These are phyloP conservation scores for Aphanomyces cochlioides DNA, from an alignment of 352 stramenopile species.

Conservation along the genomic window DNA sequence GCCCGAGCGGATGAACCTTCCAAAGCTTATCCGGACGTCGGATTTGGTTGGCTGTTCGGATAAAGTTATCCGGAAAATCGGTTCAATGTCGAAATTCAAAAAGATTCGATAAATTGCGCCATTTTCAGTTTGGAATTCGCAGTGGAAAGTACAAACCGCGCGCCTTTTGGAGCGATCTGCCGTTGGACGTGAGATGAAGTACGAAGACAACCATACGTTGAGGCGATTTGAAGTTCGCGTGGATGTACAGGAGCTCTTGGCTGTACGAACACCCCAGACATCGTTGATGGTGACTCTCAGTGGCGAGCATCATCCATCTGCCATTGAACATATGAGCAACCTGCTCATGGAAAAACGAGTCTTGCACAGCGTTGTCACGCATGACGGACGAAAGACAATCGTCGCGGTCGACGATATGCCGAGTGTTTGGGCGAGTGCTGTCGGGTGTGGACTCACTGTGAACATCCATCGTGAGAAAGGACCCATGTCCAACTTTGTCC, in stretches of 20 bases:
- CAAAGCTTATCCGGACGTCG: neutral
- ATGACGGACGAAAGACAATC: conserved; percentile 11
- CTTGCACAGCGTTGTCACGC: conserved; percentile 7
- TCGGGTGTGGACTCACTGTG: conserved; percentile 1
- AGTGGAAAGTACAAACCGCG: conserved; percentile 9
- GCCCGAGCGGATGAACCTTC: conserved; percentile 1
- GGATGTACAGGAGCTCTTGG: conserved; percentile 8
- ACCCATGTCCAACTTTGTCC: conserved; percentile 25
- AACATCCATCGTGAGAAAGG: conserved; percentile 25
- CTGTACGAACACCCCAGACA: conserved; percentile 4
- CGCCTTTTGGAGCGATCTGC: neutral
- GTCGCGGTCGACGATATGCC: conserved; percentile 18
- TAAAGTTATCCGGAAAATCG: neutral
- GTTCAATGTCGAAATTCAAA: conserved; percentile 19
- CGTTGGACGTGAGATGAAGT: conserved; percentile 16
- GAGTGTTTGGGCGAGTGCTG: neutral
- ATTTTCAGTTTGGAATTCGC: conserved; percentile 15
- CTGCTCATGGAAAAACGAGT: conserved; percentile 16
- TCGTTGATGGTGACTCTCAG: conserved; percentile 15
- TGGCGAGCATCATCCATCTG: neutral
- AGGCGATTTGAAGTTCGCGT: conserved; percentile 19
- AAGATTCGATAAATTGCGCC: conserved; percentile 23
- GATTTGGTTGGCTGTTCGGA: conserved; percentile 11
- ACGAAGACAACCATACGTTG: conserved; percentile 2
- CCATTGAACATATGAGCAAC: conserved; percentile 14